Evolutionary conservation across 441 rosid species (phyloP).

Genomic region (Gossypium armourianum): DNA sequence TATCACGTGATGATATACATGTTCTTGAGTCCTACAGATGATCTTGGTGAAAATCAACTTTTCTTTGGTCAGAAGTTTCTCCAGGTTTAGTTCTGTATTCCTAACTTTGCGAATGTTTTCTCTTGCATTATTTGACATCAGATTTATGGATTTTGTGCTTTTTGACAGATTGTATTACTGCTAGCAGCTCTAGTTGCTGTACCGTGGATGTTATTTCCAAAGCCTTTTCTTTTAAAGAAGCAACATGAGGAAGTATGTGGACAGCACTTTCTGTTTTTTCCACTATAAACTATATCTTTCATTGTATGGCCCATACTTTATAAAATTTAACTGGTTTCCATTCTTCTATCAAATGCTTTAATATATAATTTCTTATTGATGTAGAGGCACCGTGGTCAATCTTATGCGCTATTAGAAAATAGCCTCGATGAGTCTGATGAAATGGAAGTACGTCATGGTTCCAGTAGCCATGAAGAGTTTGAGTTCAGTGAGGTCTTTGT

Average conservation of each 20-base stretch:
- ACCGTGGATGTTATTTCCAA: conserved; percentile 42
- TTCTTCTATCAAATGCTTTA: not conserved
- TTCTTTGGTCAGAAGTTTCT: conserved; percentile 32
- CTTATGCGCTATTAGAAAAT: conserved; percentile 23
- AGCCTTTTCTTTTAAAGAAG: conserved; percentile 39
- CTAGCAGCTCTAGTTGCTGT: conserved; percentile 32
- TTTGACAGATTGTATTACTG: conserved; percentile 28
- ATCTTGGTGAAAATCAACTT: conserved; percentile 37
- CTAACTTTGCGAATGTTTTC: not conserved
- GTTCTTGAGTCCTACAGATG: conserved; percentile 35
- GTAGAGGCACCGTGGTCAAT: conserved; percentile 32
- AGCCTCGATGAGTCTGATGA: conserved; percentile 21
- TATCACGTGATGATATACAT: conserved; percentile 41
- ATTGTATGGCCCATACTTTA: not conserved
- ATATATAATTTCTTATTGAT: not conserved
- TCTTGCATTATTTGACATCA: not conserved
- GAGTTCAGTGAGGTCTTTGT: conserved; percentile 39
- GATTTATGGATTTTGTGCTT: conserved; percentile 9
- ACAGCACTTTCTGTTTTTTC: not conserved
- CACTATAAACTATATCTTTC: not conserved
- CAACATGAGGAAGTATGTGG: conserved; percentile 31
- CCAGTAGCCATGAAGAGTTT: conserved; percentile 30
- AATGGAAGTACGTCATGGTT: conserved; percentile 19
- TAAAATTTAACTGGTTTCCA: not conserved
- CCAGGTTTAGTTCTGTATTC: conserved; percentile 25